Base-by-base conservation (phyloP, 2,329 filamentous ascomycete genomes). In the Cryphonectria japonica region DNA sequence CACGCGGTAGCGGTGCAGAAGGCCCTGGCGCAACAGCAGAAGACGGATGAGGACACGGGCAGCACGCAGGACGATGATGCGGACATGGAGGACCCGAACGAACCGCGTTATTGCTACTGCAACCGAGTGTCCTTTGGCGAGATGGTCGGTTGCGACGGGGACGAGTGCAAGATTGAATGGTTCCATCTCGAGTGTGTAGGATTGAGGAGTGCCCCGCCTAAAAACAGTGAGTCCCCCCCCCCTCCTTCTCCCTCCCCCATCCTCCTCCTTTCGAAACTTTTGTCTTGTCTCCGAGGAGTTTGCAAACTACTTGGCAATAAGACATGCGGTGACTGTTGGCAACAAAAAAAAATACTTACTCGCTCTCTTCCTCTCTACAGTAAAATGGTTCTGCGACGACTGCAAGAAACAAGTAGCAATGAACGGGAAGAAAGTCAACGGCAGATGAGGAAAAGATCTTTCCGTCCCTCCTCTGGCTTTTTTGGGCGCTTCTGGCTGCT, bases 171-270 rank as follows among this genome's bases (percentile, higher is more conserved):
- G 75, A 86, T 89, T 73, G 92, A 95, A 80, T 95, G 93, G 93
- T 95, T 95, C 83, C 93, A 95, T 84, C 82, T 96, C 66, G 91
- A 91, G 66, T 96, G 93, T 79, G 93, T 94, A 41, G 93, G 93
- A 37, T 81, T 96, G 76, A 92, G 91, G 76, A 92, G 92, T 71
- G 92, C 93, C 67, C 93, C 93, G n/a, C 90, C 88, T 71, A 89
- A 89, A 74, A 93, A 91, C 80, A 88, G 91, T 93, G 82, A 85
- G 71, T 16, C 3, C 22, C 14, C 43, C 43, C 2, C 4, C 67
- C 54, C 26, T 19, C n/a, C 13, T n/a, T 26, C 26, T 26, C 22
- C 3, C 59, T 32, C 14, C 57, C 29, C 34, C 11, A n/a, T n/a
- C 16, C 8, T 52, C 16, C 41, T 54, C 63, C 34, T 11, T 50